Conservation (phyloP, 805 yeast genomes). For the Wilhelminamyces savonicus region DNA sequence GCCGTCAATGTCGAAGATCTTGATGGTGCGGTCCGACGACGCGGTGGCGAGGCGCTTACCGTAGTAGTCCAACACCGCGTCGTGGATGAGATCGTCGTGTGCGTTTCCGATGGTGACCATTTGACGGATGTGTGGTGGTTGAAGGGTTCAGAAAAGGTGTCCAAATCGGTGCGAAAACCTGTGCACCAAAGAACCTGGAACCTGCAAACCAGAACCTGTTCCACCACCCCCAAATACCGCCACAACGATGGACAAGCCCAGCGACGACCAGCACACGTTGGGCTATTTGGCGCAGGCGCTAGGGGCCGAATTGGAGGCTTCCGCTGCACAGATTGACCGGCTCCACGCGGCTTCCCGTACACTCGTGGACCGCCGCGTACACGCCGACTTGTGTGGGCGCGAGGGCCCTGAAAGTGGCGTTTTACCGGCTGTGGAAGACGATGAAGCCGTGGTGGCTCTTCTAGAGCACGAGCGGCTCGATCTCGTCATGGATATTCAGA, state of each 20-base stretch:
- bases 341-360: too few species aligned
- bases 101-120: constrained; percentile 86
- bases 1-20: constrained; percentile 15
- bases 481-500: constrained; percentile 33
- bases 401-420: too few species aligned
- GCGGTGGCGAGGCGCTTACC: constrained; percentile 79
- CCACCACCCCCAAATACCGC: neutral
- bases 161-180: constrained; percentile 2
- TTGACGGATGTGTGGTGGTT: constrained; percentile 3
- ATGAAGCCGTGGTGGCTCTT: too few species aligned
- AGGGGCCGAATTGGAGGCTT: constrained; percentile 11
- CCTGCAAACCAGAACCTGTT: too few species aligned
- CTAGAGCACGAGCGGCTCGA: constrained; percentile 24
- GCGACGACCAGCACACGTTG: constrained; percentile 14
- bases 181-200: constrained; percentile 1
- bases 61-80: constrained; percentile 94
- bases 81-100: constrained; percentile 90
- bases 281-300: constrained; percentile 12
- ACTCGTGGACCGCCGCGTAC: too few species aligned
- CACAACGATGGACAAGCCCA: constrained; percentile 13
- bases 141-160: neutral
- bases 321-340: constrained; percentile 12
- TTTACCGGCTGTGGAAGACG: too few species aligned
- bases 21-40: constrained; percentile 13
- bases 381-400: too few species aligned